Evolutionary conservation across 176 grass and related monocot species (phyloP), one percentile per base, ranked within the genome.

Genomic region (Ampelocalamus luodianensis): DNA sequence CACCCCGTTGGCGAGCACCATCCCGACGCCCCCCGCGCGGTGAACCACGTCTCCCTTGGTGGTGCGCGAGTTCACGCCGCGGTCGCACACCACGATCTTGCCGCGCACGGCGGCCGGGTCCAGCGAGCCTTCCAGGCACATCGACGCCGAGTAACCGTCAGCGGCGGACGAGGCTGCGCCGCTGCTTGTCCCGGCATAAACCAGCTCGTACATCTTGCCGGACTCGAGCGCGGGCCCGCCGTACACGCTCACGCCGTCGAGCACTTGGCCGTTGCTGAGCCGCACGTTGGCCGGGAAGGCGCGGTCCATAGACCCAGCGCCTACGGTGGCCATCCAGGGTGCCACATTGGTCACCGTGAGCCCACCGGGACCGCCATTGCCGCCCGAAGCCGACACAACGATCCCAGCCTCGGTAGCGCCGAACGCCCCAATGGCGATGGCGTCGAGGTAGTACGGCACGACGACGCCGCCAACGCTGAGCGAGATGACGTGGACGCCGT

Each of bases 301-400:
- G 37, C 95, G 89, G 61, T 98, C 95, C 95, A 98, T 98, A 75
- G 95, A 98, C 5, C 95, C 95, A 0, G 93, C 95, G 8, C 95
- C 93, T 3, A 98, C 93, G 64, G 95, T 98, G 67, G 91, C 80
- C 68, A 98, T 89, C 95, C 95, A 98, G 2, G 93, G 95, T 6
- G 93, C 91, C 48, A 98, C 91, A 90, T 98, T 98, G 85, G 95
- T 95, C 6, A 93, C 95, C 0, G 93, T 95, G 63, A 98, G 82
- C 0, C 91, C 95, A 3, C 95, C 95, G 3, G 95, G 93, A 1
- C 95, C 95, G 37, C 95, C 93, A n/a, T 98, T 98, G 20, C 95
- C 93, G 1, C 87, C 93, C 4, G 95, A 98, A 6, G 95, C 91
- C 1, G 95, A 98, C 58, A 98, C 95, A 1, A 98, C 92, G 49